phyloP scores from a whole-genome alignment of 345 rosid genomes.

The Salix arbutifolia region DNA sequence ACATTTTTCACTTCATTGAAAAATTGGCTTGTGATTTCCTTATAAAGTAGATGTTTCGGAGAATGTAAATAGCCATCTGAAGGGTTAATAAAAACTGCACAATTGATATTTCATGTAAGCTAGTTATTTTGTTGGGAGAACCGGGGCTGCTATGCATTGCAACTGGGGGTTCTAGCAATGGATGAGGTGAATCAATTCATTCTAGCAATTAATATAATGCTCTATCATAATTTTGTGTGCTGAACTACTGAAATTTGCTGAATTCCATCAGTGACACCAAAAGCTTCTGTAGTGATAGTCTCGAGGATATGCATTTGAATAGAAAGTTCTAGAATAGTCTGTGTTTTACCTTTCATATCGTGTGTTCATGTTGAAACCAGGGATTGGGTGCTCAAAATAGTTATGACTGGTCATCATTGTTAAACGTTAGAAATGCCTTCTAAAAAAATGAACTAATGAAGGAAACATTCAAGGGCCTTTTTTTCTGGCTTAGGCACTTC shows the following conservation, averaged over 20 bases:
- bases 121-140: background rate
- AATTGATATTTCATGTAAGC: background rate
- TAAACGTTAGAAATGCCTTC: background rate
- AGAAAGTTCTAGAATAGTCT: background rate
- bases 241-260: background rate
- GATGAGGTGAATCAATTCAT: background rate
- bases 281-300: background rate
- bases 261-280: background rate
- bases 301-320: background rate
- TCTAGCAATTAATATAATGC: background rate
- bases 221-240: background rate
- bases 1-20: background rate
- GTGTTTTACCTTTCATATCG: background rate
- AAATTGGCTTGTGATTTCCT: background rate
- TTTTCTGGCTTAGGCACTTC: background rate
- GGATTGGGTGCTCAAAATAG: background rate
- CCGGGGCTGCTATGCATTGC: background rate
- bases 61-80: background rate
- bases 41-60: background rate
- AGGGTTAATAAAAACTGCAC: background rate
- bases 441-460: background rate
- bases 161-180: background rate
- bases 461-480: background rate
- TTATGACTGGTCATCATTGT: background rate
- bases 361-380: background rate